These are phyloP conservation scores for Colletotrichum gloeosporioides DNA, from an alignment of 2,329 filamentous ascomycete genomes.

Conservation along the genomic window DNA sequence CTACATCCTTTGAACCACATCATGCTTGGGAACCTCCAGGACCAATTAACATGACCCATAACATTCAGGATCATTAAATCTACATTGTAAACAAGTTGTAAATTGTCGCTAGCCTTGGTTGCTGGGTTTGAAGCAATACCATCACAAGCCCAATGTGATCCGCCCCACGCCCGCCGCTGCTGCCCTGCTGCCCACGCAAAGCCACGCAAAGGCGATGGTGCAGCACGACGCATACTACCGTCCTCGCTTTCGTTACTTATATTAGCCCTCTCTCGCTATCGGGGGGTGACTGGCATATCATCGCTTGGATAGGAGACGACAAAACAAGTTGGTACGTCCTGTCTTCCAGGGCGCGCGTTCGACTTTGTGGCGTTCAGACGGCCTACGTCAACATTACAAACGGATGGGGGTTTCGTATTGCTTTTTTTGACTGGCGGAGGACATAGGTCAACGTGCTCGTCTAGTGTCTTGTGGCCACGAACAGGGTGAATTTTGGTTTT, in stretches of 20 bases:
- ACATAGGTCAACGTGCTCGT: neutral
- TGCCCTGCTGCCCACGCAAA: too few relatives aligned
- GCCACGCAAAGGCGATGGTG: too few relatives aligned
- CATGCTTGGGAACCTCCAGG: neutral
- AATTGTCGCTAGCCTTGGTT: neutral
- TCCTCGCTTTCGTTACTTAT: too few relatives aligned
- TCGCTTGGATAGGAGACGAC: neutral
- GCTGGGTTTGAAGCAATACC: neutral
- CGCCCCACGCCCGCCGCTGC: too few relatives aligned
- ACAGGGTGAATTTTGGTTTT: too few relatives aligned
- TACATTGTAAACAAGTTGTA: neutral
- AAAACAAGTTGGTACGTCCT: neutral
- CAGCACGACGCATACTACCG: too few relatives aligned
- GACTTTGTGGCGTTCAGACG: neutral
- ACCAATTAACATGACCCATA: neutral
- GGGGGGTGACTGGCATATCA: neutral
- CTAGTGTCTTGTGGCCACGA: neutral
- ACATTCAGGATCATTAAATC: rapidly evolving
- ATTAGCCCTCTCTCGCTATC: too few relatives aligned
- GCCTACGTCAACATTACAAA: neutral
- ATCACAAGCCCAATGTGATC: too few relatives aligned
- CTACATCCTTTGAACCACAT: neutral
- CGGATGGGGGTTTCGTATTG: neutral
- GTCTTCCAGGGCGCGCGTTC: neutral
- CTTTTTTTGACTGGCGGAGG: neutral